Base-by-base conservation (phyloP, 2,329 filamentous ascomycete species). In the Fusarium globosum region DNA sequence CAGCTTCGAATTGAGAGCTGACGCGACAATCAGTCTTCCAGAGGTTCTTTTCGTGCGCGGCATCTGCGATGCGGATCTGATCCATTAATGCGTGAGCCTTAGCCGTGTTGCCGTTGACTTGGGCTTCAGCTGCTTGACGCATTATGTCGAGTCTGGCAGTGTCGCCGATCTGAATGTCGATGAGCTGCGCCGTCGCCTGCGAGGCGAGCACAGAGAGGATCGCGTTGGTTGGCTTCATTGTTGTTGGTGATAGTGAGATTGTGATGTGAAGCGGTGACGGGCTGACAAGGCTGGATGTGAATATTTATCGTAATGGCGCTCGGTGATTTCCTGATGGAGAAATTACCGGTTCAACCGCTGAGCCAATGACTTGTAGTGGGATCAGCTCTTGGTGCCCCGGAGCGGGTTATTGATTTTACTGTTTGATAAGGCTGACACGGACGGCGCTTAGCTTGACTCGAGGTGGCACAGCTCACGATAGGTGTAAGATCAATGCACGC, bases 161-260 rank as follows among this genome's bases (percentile, higher is more conserved):
- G 41, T 57, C 41, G 1, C 70, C 70, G 30, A 73, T 16, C 18
- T 65, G 71, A 11, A 71, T 73, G 7, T 71, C 62, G 46, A 71
- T 21, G n/a, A 53, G 35, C 20, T 69, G 65, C 51, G 69, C 71
- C 21, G 51, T 56, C 16, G 58, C 70, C 18, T 33, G 42, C 6
- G 53, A 48, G 46, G 66, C 61, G n/a, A 73, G 49, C 3, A 68
- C 43, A 3, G 66, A 28, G 13, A 73, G 15, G 6, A 67, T 41
- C 0, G 23, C 35, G 38, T 15, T 51, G 11, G 28, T 48, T 15
- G 67, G 23, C 46, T 70, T 73, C 71, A 73, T 73, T 38, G 4
- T 63, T 11, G 13, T 5, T n/a, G 33, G 6, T 43, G 23, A 7
- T 30, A 9, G 6, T 23, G 26, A 36, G 14, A 23, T 28, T 16